A percentile compares a stretch with the other conserved stretches of the same genome.
Conservation (phyloP, 176 grass and related monocot species). For the Carex myosuroides region DNA sequence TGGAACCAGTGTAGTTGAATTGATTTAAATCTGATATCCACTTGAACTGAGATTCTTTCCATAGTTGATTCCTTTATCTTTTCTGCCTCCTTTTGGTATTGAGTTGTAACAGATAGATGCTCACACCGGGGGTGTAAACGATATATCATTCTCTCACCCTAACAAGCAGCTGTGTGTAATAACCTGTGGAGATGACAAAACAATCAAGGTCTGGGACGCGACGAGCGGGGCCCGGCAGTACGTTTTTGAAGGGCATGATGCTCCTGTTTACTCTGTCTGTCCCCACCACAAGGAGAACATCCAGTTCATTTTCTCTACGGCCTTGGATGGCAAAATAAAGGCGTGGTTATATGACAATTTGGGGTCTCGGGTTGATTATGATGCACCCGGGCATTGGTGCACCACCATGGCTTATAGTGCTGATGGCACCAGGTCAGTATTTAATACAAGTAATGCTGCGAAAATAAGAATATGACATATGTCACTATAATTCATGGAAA, state of each 20-base stretch:
- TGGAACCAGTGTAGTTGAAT: neutral
- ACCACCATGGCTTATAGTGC: slow-evolving; percentile 99
- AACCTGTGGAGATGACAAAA: slow-evolving; percentile 98
- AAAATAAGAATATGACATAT: neutral
- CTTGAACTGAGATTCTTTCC: neutral
- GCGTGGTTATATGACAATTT: slow-evolving; percentile 98
- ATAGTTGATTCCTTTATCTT: neutral
- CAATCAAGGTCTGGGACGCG: slow-evolving; percentile 98
- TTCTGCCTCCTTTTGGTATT: slow-evolving; percentile 20
- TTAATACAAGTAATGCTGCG: neutral
- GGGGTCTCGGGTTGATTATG: slow-evolving; percentile 99
- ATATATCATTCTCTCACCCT: slow-evolving; percentile 96
- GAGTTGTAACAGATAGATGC: slow-evolving; percentile 77
- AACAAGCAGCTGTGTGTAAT: slow-evolving; percentile 97
- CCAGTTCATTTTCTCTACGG: slow-evolving; percentile 99
- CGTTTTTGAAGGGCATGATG: slow-evolving; percentile 95
- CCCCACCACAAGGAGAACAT: slow-evolving; percentile 97
- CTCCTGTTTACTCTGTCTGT: slow-evolving; percentile 97
- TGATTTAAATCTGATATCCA: neutral
- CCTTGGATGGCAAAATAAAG: slow-evolving; percentile 99
- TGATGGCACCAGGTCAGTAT: slow-evolving; percentile 77
- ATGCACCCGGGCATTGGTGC: slow-evolving; percentile 97
- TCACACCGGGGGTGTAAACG: slow-evolving; percentile 93
- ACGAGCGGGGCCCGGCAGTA: slow-evolving; percentile 67
- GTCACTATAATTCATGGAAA: neutral